Evolutionary conservation across 768 basidiomycete genomes (phyloP).

Genomic region (Mycena sanguinolenta): DNA sequence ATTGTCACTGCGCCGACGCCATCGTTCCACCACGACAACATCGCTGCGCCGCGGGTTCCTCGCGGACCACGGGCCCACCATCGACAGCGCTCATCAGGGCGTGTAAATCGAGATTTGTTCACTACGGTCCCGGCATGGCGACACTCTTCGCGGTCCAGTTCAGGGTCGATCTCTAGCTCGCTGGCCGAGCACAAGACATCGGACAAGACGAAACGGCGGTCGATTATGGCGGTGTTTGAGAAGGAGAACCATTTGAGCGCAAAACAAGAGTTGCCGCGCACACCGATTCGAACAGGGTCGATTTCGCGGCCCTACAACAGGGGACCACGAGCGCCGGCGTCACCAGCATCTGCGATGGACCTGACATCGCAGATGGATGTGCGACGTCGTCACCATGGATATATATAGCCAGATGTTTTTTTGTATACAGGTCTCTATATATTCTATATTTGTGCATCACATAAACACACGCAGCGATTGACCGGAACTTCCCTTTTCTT

Average conservation of each 20-base stretch:
- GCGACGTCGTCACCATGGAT: conserved; percentile 48
- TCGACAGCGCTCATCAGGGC: conserved; percentile 45
- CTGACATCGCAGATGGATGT: conserved; percentile 72
- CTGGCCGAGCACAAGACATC: conserved; percentile 28
- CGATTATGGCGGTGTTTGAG: conserved; percentile 42
- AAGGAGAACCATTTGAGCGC: conserved; percentile 61
- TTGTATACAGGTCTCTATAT: not conserved
- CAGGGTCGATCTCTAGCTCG: conserved; percentile 23
- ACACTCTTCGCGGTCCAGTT: conserved; percentile 30
- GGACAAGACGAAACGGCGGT: conserved; percentile 27
- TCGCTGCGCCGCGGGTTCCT: conserved; percentile 51
- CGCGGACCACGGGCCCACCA: conserved; percentile 58
- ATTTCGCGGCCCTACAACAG: conserved; percentile 50
- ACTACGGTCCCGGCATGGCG: conserved; percentile 43
- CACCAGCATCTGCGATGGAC: conserved; percentile 80
- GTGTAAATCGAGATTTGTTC: conserved; percentile 45
- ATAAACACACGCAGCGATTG: no score
- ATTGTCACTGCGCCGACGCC: conserved; percentile 70
- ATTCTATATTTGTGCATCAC: no score
- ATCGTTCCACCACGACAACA: conserved; percentile 48
- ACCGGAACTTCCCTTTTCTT: no score
- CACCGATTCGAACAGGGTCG: conserved; percentile 59
- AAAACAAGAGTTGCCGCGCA: conserved; percentile 56
- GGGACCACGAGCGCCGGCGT: conserved; percentile 63
- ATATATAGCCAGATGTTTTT: conserved; percentile 25